Evolutionary conservation across 2,329 filamentous ascomycete genomes (phyloP).

Genomic region (Tolypocladium album): DNA sequence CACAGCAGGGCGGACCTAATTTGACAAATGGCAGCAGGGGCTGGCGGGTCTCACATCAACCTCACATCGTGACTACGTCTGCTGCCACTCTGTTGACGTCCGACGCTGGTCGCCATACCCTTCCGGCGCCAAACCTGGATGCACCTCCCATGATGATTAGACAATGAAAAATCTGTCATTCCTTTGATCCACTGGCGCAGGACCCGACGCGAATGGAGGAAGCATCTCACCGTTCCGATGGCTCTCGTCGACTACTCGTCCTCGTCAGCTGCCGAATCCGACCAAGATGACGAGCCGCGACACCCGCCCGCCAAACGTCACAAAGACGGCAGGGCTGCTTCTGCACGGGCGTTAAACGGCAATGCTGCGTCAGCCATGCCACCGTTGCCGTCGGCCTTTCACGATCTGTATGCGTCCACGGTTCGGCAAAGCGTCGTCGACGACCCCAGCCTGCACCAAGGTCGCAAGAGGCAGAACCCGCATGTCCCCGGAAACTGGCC

Average conservation of each 20-base stretch:
- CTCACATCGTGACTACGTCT: background rate
- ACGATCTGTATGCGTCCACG: constrained; percentile 79
- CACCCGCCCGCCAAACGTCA: constrained; percentile 11
- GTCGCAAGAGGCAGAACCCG: constrained; percentile 69
- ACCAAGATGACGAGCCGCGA: constrained; percentile 9
- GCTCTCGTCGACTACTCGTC: constrained; percentile 56
- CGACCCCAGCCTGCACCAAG: constrained; percentile 75
- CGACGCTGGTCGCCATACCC: background rate
- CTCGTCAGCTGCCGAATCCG: constrained; percentile 21
- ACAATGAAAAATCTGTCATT: background rate
- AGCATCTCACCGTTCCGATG: constrained; percentile 27
- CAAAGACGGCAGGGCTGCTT: background rate
- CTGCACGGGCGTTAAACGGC: background rate
- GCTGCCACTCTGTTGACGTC: background rate
- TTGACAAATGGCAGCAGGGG: background rate
- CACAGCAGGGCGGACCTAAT: too few relatives aligned
- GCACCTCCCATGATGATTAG: background rate
- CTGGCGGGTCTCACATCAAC: background rate
- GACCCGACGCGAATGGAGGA: background rate
- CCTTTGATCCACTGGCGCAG: background rate
- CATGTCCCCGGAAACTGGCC: constrained; percentile 90
- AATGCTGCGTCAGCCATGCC: constrained; percentile 36
- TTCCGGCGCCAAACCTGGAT: background rate
- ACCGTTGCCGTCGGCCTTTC: constrained; percentile 70
- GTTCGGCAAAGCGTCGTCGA: constrained; percentile 69